Base-by-base conservation (phyloP, 768 basidiomycete species). In the Cantharellus anzutake region DNA sequence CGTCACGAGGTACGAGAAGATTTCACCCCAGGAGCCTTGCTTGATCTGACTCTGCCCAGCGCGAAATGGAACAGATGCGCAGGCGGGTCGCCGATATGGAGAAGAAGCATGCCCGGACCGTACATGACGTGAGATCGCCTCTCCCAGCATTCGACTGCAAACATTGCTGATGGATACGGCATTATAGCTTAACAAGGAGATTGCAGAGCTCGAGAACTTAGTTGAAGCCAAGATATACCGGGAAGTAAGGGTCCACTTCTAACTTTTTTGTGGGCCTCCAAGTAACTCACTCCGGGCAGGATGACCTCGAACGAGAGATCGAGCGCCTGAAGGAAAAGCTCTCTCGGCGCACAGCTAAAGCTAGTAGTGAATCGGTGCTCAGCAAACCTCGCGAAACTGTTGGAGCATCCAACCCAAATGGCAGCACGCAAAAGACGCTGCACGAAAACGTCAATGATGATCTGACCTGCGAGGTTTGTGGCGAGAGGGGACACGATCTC, bases 191-290 rank as follows among this genome's bases (percentile, higher is more conserved):
- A 84, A 88, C 71, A 86, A 90, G 66, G 91, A 97, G 72, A 85
- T 98, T 57, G 80, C 83, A 59, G 92, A 97, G 68, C 76, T 97
- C 20, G 94, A 98, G 70, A 78, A 83, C 42, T 75, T 99, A 48
- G 82, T 97, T n/a, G 94, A 99, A 68, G 79, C 87, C 59, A 97
- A 89, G 86, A 91, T 92, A 63, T 90, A 91, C 67, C 82, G 83
- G 48, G 90, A 91, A 69, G 84, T 82, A 65, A 60, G 71, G 66
- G n/a, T 14, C 38, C 42, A 29, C n/a, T 14, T 61, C 59, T 50
- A 37, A 37, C 38, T 11, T 7, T 37, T 55, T 11, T 7, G 52
- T 11, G 52, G 11, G 48, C 51, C 29, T 38, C 60, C 44, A 61
- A 58, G 60, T 39, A 59, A 37, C 14, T 14, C 42, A 53, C 42